Evolutionary conservation across 768 basidiomycete genomes (phyloP).

Genomic region (Boletus speciosus): DNA sequence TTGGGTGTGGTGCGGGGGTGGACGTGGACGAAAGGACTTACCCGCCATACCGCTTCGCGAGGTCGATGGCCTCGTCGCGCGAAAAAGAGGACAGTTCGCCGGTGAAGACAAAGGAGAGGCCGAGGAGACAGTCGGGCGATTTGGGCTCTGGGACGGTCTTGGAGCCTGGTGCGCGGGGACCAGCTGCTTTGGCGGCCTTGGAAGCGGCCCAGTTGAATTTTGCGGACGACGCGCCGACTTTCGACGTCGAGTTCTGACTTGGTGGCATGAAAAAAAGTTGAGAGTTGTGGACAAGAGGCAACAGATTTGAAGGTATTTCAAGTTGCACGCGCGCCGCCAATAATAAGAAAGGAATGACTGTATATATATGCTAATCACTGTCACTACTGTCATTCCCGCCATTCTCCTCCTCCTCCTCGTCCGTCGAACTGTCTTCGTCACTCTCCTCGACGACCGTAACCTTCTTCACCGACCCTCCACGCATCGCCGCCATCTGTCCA

Average conservation of each 20-base stretch:
- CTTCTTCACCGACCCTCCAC: conserved; percentile 82
- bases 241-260: not conserved
- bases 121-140: conserved; percentile 77
- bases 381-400: conserved; percentile 28
- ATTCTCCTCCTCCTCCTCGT: conserved; percentile 18
- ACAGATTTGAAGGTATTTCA: too few species aligned
- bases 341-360: not conserved
- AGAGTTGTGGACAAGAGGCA: not conserved
- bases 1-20: too few species aligned
- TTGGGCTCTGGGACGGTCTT: conserved; percentile 67
- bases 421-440: conserved; percentile 28
- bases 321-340: not conserved
- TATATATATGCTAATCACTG: conserved; percentile 18
- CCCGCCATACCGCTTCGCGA: conserved; percentile 94
- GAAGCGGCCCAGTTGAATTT: conserved; percentile 47
- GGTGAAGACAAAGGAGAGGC: conserved; percentile 92
- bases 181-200: conserved; percentile 59
- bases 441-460: conserved; percentile 33
- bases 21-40: conserved; percentile 34
- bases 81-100: conserved; percentile 87
- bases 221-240: conserved; percentile 1
- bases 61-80: conserved; percentile 79
- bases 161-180: conserved; percentile 54
- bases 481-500: conserved; percentile 97
- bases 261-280: conserved; percentile 1